A percentile compares a stretch with the other conserved stretches of the same genome.
Conservation (phyloP, 2,329 filamentous ascomycete genomes). For the Parastagonospora nodorum region DNA sequence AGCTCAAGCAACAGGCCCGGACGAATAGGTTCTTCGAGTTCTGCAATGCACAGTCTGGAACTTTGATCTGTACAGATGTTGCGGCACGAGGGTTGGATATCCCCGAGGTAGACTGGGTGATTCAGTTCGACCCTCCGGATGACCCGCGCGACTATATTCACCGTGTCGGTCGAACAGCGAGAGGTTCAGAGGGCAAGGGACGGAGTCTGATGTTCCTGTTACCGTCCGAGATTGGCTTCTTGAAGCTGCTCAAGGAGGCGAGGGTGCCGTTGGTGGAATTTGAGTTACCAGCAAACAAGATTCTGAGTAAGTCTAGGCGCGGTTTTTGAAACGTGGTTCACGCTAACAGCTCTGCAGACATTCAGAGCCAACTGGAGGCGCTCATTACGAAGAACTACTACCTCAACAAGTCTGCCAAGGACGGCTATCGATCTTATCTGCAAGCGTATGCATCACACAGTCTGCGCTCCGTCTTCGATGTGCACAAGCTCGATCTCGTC, state of each 20-base stretch:
- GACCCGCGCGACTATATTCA: constrained; percentile 74
- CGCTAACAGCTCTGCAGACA: constrained; percentile 53
- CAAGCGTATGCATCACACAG: constrained; percentile 92
- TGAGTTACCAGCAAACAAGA: constrained; percentile 90
- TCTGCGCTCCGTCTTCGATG: constrained; percentile 81
- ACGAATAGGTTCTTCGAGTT: constrained; percentile 99
- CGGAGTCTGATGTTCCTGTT: constrained; percentile 92
- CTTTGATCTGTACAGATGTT: constrained; percentile 94
- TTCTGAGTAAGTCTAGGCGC: constrained; percentile 56
- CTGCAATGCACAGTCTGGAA: constrained; percentile 80
- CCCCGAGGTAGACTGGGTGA: constrained; percentile 90
- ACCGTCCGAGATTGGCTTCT: constrained; percentile 88
- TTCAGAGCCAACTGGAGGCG: constrained; percentile 79
- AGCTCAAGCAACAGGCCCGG: constrained; percentile 99
- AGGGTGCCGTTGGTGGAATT: constrained; percentile 95
- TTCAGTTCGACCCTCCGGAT: constrained; percentile 90
- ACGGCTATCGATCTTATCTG: constrained; percentile 85
- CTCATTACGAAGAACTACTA: constrained; percentile 96
- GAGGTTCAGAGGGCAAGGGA: constrained; percentile 82
- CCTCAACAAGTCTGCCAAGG: constrained; percentile 81
- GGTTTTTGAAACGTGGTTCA: background rate
- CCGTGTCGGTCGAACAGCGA: constrained; percentile 90
- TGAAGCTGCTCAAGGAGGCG: constrained; percentile 87
- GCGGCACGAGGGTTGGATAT: constrained; percentile 95
- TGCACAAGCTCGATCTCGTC: constrained; percentile 79